phyloP scores from a whole-genome alignment of 2,329 filamentous ascomycete genomes.

The Curvularia lunata region DNA sequence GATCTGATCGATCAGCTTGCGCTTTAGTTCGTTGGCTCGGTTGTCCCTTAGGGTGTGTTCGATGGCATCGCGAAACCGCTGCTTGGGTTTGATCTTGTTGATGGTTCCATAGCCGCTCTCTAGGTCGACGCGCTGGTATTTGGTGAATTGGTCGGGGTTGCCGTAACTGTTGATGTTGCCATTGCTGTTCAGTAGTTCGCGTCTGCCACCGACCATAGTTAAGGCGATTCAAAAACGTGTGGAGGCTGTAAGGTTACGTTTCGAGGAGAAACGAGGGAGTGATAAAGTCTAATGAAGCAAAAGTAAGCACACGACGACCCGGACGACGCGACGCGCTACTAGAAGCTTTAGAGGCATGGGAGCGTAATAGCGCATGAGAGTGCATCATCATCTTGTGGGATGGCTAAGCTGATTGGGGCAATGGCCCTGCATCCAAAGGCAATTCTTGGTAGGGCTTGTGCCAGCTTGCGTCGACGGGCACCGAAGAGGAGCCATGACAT shows the following conservation, averaged over 20 bases:
- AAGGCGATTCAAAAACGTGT: not conserved
- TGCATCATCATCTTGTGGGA: constrained; percentile 22
- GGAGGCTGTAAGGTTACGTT: not conserved
- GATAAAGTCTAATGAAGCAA: not conserved
- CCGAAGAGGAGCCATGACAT: constrained; percentile 18
- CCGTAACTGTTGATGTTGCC: constrained; percentile 12
- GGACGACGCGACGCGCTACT: constrained; percentile 12
- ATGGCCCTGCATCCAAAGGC: constrained; percentile 16
- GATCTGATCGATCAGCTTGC: constrained; percentile 56
- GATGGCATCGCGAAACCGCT: constrained; percentile 57
- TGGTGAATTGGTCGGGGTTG: constrained; percentile 18
- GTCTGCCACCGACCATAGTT: constrained; percentile 34
- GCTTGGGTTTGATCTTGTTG: constrained; percentile 21
- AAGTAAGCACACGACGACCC: constrained; percentile 5
- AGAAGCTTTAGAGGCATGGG: not conserved
- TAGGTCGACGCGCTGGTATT: constrained; percentile 33
- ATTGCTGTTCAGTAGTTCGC: constrained; percentile 22
- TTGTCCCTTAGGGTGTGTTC: constrained; percentile 55
- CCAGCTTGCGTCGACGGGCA: constrained; percentile 4
- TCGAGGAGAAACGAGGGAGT: not conserved
- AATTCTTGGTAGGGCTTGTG: constrained; percentile 21
- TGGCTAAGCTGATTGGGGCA: constrained; percentile 13
- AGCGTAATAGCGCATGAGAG: constrained; percentile 14
- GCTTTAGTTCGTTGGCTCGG: constrained; percentile 57
- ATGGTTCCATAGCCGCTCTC: constrained; percentile 39